phyloP scores from a whole-genome alignment of 768 basidiomycete genomes.

The Macrocybe gigantea region DNA sequence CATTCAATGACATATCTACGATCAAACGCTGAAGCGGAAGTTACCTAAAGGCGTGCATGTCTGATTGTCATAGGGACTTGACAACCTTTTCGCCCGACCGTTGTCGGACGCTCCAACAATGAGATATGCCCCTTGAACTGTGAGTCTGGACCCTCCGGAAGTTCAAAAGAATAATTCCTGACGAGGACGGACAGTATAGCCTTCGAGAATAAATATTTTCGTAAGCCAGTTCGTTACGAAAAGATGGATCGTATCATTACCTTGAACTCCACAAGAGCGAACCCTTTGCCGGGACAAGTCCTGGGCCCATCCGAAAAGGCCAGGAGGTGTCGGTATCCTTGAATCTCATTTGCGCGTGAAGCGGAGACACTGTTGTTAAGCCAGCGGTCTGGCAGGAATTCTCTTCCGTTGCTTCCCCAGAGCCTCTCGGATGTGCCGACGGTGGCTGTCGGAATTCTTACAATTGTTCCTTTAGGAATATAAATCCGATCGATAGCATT shows the following conservation, averaged over 20 bases:
- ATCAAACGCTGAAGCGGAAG: no score
- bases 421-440: constrained; percentile 29
- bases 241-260: constrained; percentile 9
- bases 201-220: background rate
- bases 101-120: constrained; percentile 11
- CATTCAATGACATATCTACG: no score
- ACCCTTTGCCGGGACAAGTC: constrained; percentile 26
- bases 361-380: constrained; percentile 13
- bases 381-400: constrained; percentile 35
- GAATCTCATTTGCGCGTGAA: constrained; percentile 19
- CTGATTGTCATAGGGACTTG: background rate
- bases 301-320: constrained; percentile 31
- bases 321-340: constrained; percentile 28
- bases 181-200: constrained; percentile 23
- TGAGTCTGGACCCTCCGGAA: constrained; percentile 20
- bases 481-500: constrained; percentile 16
- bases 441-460: constrained; percentile 24
- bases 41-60: no score
- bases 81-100: constrained; percentile 5
- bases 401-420: constrained; percentile 32
- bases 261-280: constrained; percentile 30
- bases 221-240: no score
- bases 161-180: constrained; percentile 18
- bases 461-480: constrained; percentile 24
- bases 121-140: constrained; percentile 11